phyloP scores from a whole-genome alignment of 2,329 filamentous ascomycete species.

The Fusarium devonianum region DNA sequence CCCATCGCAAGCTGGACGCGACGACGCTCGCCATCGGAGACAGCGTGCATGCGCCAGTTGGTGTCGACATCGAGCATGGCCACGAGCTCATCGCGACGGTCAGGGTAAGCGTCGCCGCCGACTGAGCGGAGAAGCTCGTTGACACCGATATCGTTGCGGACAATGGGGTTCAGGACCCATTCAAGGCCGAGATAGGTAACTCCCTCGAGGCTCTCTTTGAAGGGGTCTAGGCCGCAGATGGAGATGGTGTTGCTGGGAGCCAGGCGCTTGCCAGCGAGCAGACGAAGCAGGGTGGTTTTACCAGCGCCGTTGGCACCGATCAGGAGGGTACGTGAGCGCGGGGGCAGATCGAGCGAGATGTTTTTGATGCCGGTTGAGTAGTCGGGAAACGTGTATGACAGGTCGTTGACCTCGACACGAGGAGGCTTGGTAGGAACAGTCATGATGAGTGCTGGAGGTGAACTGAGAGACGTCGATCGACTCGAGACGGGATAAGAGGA shows the following conservation, averaged over 20 bases:
- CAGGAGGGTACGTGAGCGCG: slow-evolving; percentile 84
- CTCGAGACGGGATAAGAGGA: slow-evolving; percentile 5
- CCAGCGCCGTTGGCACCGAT: slow-evolving; percentile 97
- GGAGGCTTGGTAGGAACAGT: slow-evolving; percentile 51
- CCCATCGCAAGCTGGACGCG: slow-evolving; percentile 97
- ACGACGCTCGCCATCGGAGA: slow-evolving; percentile 89
- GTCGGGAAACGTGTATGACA: slow-evolving; percentile 91
- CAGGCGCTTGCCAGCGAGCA: slow-evolving; percentile 93
- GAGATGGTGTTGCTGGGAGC: slow-evolving; percentile 77
- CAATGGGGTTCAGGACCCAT: slow-evolving; percentile 97
- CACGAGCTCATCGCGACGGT: slow-evolving; percentile 85
- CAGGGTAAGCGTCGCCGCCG: slow-evolving; percentile 83
- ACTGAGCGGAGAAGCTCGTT: slow-evolving; percentile 83
- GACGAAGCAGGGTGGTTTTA: slow-evolving; percentile 94
- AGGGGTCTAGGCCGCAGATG: slow-evolving; percentile 87
- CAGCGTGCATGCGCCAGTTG: slow-evolving; percentile 93
- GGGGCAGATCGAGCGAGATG: slow-evolving; percentile 78
- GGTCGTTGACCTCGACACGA: slow-evolving; percentile 74
- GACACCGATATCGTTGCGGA: slow-evolving; percentile 93
- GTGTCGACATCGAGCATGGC: slow-evolving; percentile 90
- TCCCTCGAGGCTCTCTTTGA: slow-evolving; percentile 87
- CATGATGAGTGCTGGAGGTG: slow-evolving; percentile 17
- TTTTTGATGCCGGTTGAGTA: slow-evolving; percentile 78
- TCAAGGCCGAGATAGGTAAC: slow-evolving; percentile 97
- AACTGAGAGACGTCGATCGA: slow-evolving; percentile 7